A percentile compares a stretch with the other conserved stretches of the same genome.
phyloP scores from a whole-genome alignment of 2,329 filamentous ascomycete genomes.

The Alternaria solani region DNA sequence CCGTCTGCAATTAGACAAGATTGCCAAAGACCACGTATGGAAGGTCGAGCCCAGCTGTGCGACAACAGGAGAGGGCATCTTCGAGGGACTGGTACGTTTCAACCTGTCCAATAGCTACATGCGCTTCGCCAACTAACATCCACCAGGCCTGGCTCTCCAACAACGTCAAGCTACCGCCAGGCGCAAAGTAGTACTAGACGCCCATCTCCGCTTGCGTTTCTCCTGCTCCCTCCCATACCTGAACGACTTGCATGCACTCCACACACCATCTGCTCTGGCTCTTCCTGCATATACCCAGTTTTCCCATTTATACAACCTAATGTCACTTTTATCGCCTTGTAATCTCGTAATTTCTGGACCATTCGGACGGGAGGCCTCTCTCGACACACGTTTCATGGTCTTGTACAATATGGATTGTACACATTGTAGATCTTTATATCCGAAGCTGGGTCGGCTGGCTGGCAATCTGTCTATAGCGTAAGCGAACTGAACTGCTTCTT shows the following conservation, averaged over 20 bases:
- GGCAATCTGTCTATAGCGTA: not conserved
- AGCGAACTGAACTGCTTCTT: not conserved
- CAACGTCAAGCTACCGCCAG: slow-evolving; percentile 58
- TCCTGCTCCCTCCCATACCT: slow-evolving; percentile 28
- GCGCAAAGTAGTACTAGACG: slow-evolving; percentile 41
- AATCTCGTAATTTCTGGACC: slow-evolving; percentile 9
- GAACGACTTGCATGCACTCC: slow-evolving; percentile 46
- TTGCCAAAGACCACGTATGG: slow-evolving; percentile 62
- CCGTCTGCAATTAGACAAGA: slow-evolving; percentile 57
- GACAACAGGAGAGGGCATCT: slow-evolving; percentile 62
- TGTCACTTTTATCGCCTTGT: slow-evolving; percentile 12
- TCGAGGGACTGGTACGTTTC: slow-evolving; percentile 57
- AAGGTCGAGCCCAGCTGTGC: slow-evolving; percentile 64
- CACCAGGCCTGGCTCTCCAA: slow-evolving; percentile 58
- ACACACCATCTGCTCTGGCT: slow-evolving; percentile 22
- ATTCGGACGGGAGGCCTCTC: not conserved
- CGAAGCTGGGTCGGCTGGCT: not conserved
- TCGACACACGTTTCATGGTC: not conserved
- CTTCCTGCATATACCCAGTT: slow-evolving; percentile 52
- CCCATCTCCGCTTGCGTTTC: not conserved
- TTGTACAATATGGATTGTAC: not conserved
- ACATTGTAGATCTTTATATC: not conserved
- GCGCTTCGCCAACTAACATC: not conserved
- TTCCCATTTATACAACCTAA: slow-evolving; percentile 22
- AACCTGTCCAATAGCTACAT: too few species aligned